Base-by-base conservation (phyloP, 192 early-diverging fungal genomes). In the Gaertneriomyces semiglobifer region DNA sequence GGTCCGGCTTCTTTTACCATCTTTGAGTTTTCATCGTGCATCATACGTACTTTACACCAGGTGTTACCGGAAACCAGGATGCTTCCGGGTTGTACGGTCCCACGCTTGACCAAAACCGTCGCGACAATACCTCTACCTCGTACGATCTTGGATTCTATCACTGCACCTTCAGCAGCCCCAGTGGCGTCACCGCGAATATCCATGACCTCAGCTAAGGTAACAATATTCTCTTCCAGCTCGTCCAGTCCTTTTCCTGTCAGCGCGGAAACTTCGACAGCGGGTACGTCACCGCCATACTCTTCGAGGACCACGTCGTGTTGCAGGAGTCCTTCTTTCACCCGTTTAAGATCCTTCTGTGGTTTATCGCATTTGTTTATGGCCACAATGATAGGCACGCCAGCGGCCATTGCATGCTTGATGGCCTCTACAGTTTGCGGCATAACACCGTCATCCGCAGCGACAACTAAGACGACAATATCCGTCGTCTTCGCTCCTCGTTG, bases 301-400 rank as follows among this genome's bases (percentile, higher is more conserved):
- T 98, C 96, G 7, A 94, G 77, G 16, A 91, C 84, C n/a, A 98
- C 73, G 25, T 88, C 89, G 54, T 95, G 75, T 55, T 81, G 71
- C 53, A 95, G 70, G 16, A 98, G 76, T 9, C 82, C 85, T 67
- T 94, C 76, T 66, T 79, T 79, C 40, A 85, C 65, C 55, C 76
- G 73, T 16, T 58, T 55, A 20, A 70, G 56, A 45, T 79, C 67
- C 20, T 70, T 69, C 4, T 88, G 89, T 18, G 87, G 89, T 66
- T 94, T 96, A 77, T 98, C 96, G 72, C 94, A 96, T 75, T 98
- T 98, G 85, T 96, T 98, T 60, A 98, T 89, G 0, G 96, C 96
- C 0, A 98, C 94, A 64, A 98, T 88, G 44, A 98, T 86, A 18
- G 94, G 93, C 16, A 94, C 81, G 55, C 83, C 80, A 8, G 93